Evolutionary conservation across 2,329 filamentous ascomycete species (phyloP), one percentile per base, ranked within the genome.

Genomic region (Tricladium varicosporioides): DNA sequence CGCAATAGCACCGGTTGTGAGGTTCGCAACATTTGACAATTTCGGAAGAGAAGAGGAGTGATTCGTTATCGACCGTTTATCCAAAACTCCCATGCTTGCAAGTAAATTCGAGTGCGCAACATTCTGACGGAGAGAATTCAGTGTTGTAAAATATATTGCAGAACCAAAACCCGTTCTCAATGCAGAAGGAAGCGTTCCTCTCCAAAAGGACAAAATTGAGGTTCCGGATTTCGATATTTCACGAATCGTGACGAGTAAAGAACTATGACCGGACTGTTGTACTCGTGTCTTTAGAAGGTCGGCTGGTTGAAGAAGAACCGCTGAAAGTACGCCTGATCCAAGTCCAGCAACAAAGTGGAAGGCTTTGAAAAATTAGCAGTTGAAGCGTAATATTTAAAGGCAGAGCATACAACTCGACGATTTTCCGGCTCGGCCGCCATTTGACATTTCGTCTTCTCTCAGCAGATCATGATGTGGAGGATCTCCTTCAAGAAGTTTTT

Each of bases 221-320:
- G 76, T 76, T 3, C 88, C 86, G 9, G 82, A 85, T 64, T 77
- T 76, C 61, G 88, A 81, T 69, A 96, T 91, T 33, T 84, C 77
- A 67, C 84, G 83, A 59, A 96, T 77, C 15, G 88, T 89, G 19
- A 78, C 76, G 53, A 83, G 73, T 56, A 97, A 82, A 2, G 91
- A 85, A 63, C 83, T 82, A 45, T 83, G 80, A 49, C 85, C 85
- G 33, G 90, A 91, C 73, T 97, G 94, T 72, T 99, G 94, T 43
- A 97, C 87, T 48, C 94, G 88, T 31, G 94, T 99, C 75, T 99
- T 99, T 71, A 99, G 85, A 3, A 99, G 86, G 75, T 99, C 94
- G 68, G 94, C 89, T 22, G 94, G 94, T 74, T 99, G 94, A 14
- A 99, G 83, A 54, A 97, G 85, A 58, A 96, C 86, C 54, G 94